Evolutionary conservation across 768 basidiomycete genomes (phyloP), one percentile per base, ranked within the genome.

Genomic region (Serendipita sp.): DNA sequence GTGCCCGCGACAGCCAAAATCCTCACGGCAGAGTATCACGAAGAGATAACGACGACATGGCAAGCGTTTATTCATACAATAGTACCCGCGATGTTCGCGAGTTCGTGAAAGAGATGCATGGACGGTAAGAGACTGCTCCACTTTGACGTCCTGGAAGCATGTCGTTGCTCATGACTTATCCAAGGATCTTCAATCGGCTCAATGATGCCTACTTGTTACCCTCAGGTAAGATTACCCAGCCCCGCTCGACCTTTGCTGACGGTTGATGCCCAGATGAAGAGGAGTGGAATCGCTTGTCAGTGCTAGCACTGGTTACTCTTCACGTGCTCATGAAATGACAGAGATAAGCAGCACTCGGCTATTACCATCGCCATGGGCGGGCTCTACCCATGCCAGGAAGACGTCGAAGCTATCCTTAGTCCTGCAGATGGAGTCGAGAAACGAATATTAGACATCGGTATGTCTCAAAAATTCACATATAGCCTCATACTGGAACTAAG

Each of bases 71-170:
- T 3, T 60, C 56, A 8, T 60, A 60, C 18, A 34, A 24, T 16
- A 34, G 30, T 18, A 34, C 16, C 11, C 56, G 56, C 28, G 56
- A 34, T 35, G 11, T 37, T 35, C 16, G 16, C 28, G 16, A 60
- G 16, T 60, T 34, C 56, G 56, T 60, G 8, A 60, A 60, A 60
- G 56, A 60, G 34, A n/a, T 60, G 28, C 56, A 60, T 30, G 56
- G 56, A 60, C 24, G 56, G 56, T 60, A 8, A 37, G 56, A 18
- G 48, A 53, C 24, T 24, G 24, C 24, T 1, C 24, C 24, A 24
- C 24, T 4, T 32, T 37, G 18, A 24, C 56, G 16, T n/a, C 56
- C 11, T 11, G 10, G 30, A 34, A 18, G 11, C 24, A 4, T 30
- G 16, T n/a, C 8, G 32, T 1, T 35, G 8, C 28, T 35, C 10